Percentiles rank a stretch among this genome's conserved stretches.
Evolutionary conservation across 495 filamentous ascomycete species (phyloP).

Genomic region (Staphylotrichum longicolle): DNA sequence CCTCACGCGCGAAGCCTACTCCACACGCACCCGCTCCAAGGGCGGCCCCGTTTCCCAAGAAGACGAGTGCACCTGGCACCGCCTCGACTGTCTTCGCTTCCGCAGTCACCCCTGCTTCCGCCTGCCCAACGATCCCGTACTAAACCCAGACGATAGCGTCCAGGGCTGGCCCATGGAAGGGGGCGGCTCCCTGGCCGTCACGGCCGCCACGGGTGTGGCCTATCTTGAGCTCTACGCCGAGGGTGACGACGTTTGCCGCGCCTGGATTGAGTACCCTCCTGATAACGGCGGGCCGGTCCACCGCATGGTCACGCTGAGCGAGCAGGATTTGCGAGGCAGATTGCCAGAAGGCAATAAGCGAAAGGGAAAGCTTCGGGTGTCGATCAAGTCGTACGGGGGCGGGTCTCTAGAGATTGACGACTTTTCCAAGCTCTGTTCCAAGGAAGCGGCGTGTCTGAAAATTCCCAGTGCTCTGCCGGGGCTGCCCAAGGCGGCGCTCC

Average conservation of each 20-base stretch:
- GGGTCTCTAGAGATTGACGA: constrained; percentile 73
- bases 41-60: constrained; percentile 69
- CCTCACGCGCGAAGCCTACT: constrained; percentile 71
- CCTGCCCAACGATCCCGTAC: constrained; percentile 69
- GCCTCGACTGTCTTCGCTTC: constrained; percentile 82
- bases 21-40: constrained; percentile 76
- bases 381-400: constrained; percentile 70
- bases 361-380: constrained; percentile 66
- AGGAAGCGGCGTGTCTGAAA: constrained; percentile 68
- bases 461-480: constrained; percentile 44
- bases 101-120: constrained; percentile 88
- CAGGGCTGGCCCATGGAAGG: constrained; percentile 86
- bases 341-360: constrained; percentile 64
- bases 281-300: constrained; percentile 58
- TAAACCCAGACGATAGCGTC: constrained; percentile 69
- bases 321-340: constrained; percentile 67
- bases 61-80: constrained; percentile 86
- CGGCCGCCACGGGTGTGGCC: constrained; percentile 75
- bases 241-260: constrained; percentile 65
- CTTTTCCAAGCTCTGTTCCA: constrained; percentile 63
- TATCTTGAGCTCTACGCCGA: constrained; percentile 76
- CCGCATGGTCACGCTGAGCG: constrained; percentile 68
- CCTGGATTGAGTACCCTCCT: constrained; percentile 72
- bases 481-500: constrained; percentile 70
- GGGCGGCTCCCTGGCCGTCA: constrained; percentile 73